Percentiles rank a stretch among this genome's conserved stretches.
phyloP scores from a whole-genome alignment of 257 asterid genomes.

The Vinca minor region DNA sequence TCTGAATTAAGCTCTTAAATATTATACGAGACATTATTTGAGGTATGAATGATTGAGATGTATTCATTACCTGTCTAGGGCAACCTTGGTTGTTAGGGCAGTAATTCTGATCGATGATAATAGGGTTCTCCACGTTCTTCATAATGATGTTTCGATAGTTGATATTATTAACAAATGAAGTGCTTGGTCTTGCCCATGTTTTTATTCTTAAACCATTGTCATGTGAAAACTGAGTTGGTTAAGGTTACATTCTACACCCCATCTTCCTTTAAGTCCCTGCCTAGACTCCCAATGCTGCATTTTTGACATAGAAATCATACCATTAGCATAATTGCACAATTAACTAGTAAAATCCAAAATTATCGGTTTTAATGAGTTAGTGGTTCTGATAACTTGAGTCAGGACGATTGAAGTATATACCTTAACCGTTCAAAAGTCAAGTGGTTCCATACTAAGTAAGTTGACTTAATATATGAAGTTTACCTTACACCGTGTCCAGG shows the following conservation, averaged over 20 bases:
- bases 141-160: conserved; percentile 36
- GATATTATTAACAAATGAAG: conserved; percentile 42
- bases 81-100: conserved; percentile 47
- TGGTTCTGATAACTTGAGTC: no score
- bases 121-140: conserved; percentile 53
- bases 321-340: background rate
- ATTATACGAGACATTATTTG: no score
- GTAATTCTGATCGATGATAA: conserved; percentile 59
- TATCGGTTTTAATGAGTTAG: no score
- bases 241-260: conserved; percentile 58
- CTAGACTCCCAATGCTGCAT: conserved; percentile 57
- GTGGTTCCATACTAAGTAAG: no score
- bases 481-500: conserved; percentile 83
- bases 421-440: no score
- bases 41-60: background rate
- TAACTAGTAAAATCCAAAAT: no score
- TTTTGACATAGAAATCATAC: background rate
- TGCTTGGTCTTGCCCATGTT: conserved; percentile 61
- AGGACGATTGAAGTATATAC: no score
- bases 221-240: conserved; percentile 37
- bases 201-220: conserved; percentile 55
- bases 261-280: conserved; percentile 28
- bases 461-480: background rate
- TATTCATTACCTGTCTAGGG: conserved; percentile 41
- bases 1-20: no score